Base-by-base conservation (phyloP, 1,139 yeast species). In the Blastobotrys capitulatus region DNA sequence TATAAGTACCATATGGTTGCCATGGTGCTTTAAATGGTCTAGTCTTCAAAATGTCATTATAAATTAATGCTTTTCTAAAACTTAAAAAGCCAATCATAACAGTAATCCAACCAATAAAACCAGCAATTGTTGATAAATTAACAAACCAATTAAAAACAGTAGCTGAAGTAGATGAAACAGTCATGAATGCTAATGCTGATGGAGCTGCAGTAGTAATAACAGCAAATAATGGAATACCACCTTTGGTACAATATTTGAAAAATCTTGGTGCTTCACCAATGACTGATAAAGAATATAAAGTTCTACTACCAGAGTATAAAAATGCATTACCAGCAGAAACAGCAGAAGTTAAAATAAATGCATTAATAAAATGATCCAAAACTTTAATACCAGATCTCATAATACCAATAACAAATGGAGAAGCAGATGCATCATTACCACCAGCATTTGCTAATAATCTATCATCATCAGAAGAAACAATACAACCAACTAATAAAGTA, bases 261-360 rank as follows among this genome's bases (percentile, higher is more conserved):
- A 78, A 70, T 61, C 76, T 75, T 57, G 96, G 96, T 22, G 94
- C 90, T 66, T 79, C 82, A 31, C 89, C 87, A 61, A 86, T 83
- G 56, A 84, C 82, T 41, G 96, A 86, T 56, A 89, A 74, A n/a
- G 95, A 86, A 55, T 86, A 83, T 56, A 88, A 69, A 16, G 95
- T 81, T 74, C 96, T 80, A 35, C 95, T 85, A 51, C 89, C 79
- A 34, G 83, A 95, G 69, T 78, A 82, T 38, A 85, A 79, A 19
- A 88, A 80, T 1, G 94, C 82, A 62, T 86, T 86, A 51, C 87
- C 89, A 34, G 81, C 86, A 15, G 86, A 79, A 40, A 81, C 60
- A 35, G 84, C 85, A 12, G 90, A 82, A 46, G 83, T 67, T 65
- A 85, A 70, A 57, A 85, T 82, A 32, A 85, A 88, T 2, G 78